phyloP scores from a whole-genome alignment of 2,329 filamentous ascomycete genomes.

The Raffaelea albimanens region DNA sequence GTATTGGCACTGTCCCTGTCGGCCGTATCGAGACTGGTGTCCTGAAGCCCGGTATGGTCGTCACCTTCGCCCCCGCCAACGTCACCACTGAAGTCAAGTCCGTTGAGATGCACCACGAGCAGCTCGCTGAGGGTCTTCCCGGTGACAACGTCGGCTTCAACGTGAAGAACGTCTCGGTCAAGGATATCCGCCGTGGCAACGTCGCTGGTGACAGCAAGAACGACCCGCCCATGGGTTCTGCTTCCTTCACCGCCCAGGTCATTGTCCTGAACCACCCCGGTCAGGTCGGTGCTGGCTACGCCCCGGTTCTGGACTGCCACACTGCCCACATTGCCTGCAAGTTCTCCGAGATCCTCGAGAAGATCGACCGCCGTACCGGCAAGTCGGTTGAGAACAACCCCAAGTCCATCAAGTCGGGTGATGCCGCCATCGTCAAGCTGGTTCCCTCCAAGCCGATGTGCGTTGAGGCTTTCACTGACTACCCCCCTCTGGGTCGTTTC shows the following conservation, averaged over 20 bases:
- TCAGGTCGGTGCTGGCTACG: conserved; percentile 98
- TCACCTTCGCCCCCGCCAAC: conserved; percentile 96
- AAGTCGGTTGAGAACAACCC: conserved; percentile 86
- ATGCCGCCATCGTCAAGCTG: conserved; percentile 99
- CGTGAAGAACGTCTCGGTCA: conserved; percentile 99
- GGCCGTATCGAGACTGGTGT: conserved; percentile 99
- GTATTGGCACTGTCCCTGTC: conserved; percentile 99
- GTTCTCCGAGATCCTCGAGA: conserved; percentile 98
- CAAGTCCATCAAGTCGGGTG: conserved; percentile 99
- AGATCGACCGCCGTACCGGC: conserved; percentile 99
- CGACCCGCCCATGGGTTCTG: conserved; percentile 81
- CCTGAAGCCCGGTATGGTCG: conserved; percentile 87
- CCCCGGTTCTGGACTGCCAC: conserved; percentile 99
- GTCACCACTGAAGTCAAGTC: conserved; percentile 99
- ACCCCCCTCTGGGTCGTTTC: conserved; percentile 99
- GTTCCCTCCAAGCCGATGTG: conserved; percentile 99
- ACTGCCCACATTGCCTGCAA: conserved; percentile 99
- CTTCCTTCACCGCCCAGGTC: conserved; percentile 99
- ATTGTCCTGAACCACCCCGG: conserved; percentile 99
- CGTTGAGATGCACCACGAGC: conserved; percentile 99
- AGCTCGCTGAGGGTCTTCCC: conserved; percentile 87
- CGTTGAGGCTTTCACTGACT: conserved; percentile 99
- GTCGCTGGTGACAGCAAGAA: conserved; percentile 99
- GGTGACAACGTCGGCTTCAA: conserved; percentile 99
- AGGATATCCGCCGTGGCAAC: conserved; percentile 99